Evolutionary conservation across 2,329 filamentous ascomycete genomes (phyloP).

Genomic region (Diplodia intermedia): DNA sequence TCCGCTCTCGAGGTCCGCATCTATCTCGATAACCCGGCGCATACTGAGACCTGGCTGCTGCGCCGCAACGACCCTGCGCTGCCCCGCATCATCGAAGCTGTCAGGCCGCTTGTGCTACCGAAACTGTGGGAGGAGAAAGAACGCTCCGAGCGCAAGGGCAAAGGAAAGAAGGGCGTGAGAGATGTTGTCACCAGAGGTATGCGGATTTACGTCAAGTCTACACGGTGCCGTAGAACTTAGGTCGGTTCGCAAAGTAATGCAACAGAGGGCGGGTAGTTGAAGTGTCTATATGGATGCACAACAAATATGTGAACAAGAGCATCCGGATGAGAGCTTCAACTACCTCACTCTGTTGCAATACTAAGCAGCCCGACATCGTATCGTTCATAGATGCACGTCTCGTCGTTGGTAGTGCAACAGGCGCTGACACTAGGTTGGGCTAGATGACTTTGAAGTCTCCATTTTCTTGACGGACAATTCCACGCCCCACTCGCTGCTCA

Average conservation of each 20-base stretch:
- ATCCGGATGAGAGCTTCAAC: too few relatives aligned
- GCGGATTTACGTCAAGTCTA: not conserved
- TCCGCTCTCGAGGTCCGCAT: slow-evolving; percentile 97
- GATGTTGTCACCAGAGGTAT: slow-evolving; percentile 83
- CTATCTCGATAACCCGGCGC: slow-evolving; percentile 88
- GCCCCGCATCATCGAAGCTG: slow-evolving; percentile 80
- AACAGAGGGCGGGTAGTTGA: too few relatives aligned
- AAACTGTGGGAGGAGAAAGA: slow-evolving; percentile 88
- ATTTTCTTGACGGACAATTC: slow-evolving; percentile 89
- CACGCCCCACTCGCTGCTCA: slow-evolving; percentile 78
- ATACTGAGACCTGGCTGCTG: slow-evolving; percentile 83
- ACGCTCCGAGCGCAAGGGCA: slow-evolving; percentile 64
- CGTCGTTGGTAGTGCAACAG: not conserved
- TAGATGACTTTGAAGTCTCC: slow-evolving; percentile 94
- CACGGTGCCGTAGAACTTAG: not conserved
- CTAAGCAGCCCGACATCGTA: not conserved
- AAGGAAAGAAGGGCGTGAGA: slow-evolving; percentile 77
- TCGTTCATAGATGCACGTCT: not conserved
- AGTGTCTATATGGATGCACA: too few relatives aligned
- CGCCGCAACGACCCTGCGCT: slow-evolving; percentile 77
- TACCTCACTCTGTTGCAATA: too few relatives aligned
- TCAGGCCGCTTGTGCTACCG: slow-evolving; percentile 84
- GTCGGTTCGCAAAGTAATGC: too few relatives aligned
- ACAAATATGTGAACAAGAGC: too few relatives aligned
- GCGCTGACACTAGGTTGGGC: slow-evolving; percentile 16